Base-by-base conservation (phyloP, 2,329 filamentous ascomycete species). In the Cordyceps cateniannulata region DNA sequence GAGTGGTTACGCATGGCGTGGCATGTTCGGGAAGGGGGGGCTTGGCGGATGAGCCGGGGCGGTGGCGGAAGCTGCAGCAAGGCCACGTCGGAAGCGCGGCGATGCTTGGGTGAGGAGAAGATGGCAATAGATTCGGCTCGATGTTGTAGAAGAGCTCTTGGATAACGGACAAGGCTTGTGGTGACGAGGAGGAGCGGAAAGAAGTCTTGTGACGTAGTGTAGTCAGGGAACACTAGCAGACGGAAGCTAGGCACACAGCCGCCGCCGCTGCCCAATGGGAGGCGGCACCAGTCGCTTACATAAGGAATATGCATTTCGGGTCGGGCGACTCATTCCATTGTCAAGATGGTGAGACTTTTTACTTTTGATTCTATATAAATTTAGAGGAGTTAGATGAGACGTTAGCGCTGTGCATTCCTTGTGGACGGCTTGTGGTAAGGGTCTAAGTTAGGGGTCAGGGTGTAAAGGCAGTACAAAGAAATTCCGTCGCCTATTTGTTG, bases 1-100 rank as follows among this genome's bases (percentile, higher is more conserved):
- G 61, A 50, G 38, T 62, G 47, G 60, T 62, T 58, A 54, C 54
- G 40, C 64, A 66, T 64, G 40, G 55, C 59, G 57, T 58, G 25
- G 54, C 56, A 55, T 65, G 29, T 50, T 35, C 47, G 38, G 38
- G 4, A 18, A 8, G 44, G 16, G 27, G 38, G 7, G 40, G 27
- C n/a, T 48, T 22, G 38, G 44, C 51, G 27, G 44, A 18, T 18
- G 5, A n/a, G 12, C 16, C 32, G 25, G 22, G 44, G 44, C 7
- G 44, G 54, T 8, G 20, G n/a, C 5, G 10, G 14, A 35, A 12
- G 47, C 7, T 38, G 24, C 47, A 35, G 56, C 56, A 51, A 35
- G 18, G 35, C n/a, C 32, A 20, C 47, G 56, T 50, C 35, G 25
- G 24, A 10, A 29, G 20, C 18, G 47, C 47, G 44, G 57, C 35